phyloP scores from a whole-genome alignment of 1,284 basidiomycete genomes.

The Tylopilus sp. region DNA sequence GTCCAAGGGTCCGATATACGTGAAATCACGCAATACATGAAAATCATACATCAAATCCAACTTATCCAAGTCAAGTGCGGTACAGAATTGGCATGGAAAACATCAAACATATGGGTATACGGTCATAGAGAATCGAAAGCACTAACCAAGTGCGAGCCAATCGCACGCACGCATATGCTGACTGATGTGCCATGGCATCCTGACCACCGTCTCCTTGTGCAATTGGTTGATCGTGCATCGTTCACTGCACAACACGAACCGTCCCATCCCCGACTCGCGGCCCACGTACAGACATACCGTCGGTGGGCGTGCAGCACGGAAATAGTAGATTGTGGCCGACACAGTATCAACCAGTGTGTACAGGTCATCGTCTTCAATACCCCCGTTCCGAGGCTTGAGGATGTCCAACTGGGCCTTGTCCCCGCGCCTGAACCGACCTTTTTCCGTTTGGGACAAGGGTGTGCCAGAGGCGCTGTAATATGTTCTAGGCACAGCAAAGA shows the following conservation, averaged over 20 bases:
- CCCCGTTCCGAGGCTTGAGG: background rate
- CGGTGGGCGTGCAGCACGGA: slow-evolving; percentile 32
- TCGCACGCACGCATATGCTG: background rate
- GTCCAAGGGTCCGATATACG: no score
- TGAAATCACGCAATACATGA: no score
- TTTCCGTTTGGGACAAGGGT: slow-evolving; percentile 15
- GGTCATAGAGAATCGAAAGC: background rate
- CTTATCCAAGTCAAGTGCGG: no score
- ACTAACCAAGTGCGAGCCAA: background rate
- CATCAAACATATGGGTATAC: no score
- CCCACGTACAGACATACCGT: slow-evolving; percentile 41
- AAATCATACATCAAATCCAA: no score
- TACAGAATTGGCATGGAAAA: no score
- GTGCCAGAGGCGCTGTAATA: slow-evolving; percentile 37
- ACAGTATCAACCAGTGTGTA: slow-evolving; percentile 40
- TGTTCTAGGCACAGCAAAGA: slow-evolving; percentile 21
- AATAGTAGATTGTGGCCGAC: slow-evolving; percentile 41
- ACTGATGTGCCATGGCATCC: background rate
- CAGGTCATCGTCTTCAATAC: slow-evolving; percentile 14
- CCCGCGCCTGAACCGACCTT: slow-evolving; percentile 27
- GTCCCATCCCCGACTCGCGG: slow-evolving; percentile 26
- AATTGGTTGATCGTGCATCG: background rate
- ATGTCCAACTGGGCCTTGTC: slow-evolving; percentile 19
- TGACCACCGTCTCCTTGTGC: background rate
- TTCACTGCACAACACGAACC: background rate